Evolutionary conservation across 768 basidiomycete species (phyloP), one percentile per base, ranked within the genome.

Genomic region (Kwoniella europaea): DNA sequence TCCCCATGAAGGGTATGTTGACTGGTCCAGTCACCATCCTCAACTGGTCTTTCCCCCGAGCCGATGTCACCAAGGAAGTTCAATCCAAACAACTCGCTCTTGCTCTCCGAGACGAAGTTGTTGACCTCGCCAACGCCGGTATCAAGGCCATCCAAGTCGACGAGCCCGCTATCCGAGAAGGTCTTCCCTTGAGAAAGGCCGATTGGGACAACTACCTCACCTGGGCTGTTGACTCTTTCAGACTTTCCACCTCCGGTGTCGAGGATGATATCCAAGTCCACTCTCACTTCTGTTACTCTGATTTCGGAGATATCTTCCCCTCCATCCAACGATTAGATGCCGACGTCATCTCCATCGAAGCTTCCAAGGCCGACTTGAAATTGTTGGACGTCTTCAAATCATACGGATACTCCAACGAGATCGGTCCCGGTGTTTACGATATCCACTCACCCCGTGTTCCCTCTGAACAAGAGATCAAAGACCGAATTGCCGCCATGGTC

Each of bases 31-130:
- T 98, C 84, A 82, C 82, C 76, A 97, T 99, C 86, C 90, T 98
- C 85, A 98, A 98, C 89, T 99, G 97, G 97, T 98, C 97, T 43
- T 99, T 99, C 95, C 97, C 97, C 82, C 96, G 97, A 85, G 93
- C 93, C 76, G 97, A 99, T 83, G 91, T 98, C 76, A 89, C 91
- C 65, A 92, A 93, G 83, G 96, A 98, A 86, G 85, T 95, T 75
- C 97, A 99, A 87, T 94, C 94, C 84, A 94, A 95, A 88, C 97
- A 99, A 85, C 90, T 99, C 76, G 97, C 97, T 67, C 89, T 99
- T 74, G 91, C 97, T 67, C 93, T 99, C 82, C 94, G 97, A 76
- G 97, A 98, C 82, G 97, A 99, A 85, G 97, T 99, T 74, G 76
- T 94, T 76, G 97, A 99, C 86, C 92, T 98, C 79, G 93, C 95